Evolutionary conservation across 495 filamentous ascomycete genomes (phyloP).

Genomic region (Aspergillus ostianus): DNA sequence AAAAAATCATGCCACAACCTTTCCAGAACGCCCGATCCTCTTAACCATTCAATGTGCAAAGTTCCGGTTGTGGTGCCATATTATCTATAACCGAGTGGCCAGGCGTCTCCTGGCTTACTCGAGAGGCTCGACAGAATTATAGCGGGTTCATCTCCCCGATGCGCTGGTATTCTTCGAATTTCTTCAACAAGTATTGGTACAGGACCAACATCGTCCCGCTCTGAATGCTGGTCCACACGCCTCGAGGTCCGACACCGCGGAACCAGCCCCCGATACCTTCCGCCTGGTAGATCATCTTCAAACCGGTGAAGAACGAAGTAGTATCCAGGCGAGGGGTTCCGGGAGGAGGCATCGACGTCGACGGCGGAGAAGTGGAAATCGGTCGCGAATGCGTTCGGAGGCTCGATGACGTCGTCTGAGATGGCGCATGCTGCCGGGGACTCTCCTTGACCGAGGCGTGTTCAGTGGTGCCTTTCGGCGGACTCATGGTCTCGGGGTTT

Average conservation of each 20-base stretch:
- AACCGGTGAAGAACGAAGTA: conserved; percentile 79
- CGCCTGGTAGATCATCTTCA: conserved; percentile 81
- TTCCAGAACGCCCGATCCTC: conserved; percentile 33
- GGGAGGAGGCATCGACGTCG: conserved; percentile 70
- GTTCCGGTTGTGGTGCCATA: conserved; percentile 3
- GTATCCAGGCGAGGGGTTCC: conserved; percentile 79
- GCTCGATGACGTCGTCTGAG: conserved; percentile 24
- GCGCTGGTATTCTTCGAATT: conserved; percentile 57
- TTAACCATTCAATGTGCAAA: conserved; percentile 13
- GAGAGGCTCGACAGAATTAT: conserved; percentile 15
- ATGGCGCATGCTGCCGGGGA: conserved; percentile 30
- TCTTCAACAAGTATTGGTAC: conserved; percentile 83
- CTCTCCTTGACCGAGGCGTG: conserved; percentile 36
- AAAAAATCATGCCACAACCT: conserved; percentile 17
- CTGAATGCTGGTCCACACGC: conserved; percentile 97
- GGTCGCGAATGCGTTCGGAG: conserved; percentile 47
- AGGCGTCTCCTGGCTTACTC: neutral
- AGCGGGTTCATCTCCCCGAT: conserved; percentile 26
- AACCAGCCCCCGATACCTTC: conserved; percentile 92
- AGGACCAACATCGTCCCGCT: conserved; percentile 95
- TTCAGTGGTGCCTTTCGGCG: conserved; percentile 26
- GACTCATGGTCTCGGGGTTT: conserved; percentile 43
- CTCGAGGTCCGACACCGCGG: conserved; percentile 86
- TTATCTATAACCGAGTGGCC: conserved; percentile 9
- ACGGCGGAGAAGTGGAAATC: conserved; percentile 84